phyloP scores from a whole-genome alignment of 257 asterid genomes.

The Nicotiana otophora region DNA sequence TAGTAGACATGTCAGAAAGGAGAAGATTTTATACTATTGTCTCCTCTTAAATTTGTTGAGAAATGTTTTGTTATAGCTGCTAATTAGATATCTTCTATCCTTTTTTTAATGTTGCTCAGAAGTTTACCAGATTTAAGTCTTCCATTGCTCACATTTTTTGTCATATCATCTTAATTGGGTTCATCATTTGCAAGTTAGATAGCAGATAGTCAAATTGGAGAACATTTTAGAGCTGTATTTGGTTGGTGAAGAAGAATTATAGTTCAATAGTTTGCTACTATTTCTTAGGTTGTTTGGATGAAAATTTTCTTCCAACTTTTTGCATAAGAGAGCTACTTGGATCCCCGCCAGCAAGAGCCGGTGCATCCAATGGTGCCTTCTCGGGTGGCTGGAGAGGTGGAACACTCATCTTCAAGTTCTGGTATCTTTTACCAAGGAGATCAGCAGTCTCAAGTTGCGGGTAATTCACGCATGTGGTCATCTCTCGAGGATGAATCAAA shows the following conservation, averaged over 20 bases:
- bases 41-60: too few species aligned
- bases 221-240: neutral
- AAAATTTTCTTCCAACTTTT: neutral
- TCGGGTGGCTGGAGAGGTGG: constrained; percentile 64
- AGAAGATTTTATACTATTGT: too few species aligned
- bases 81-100: too few species aligned
- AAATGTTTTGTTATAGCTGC: too few species aligned
- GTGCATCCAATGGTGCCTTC: constrained; percentile 63
- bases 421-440: constrained; percentile 82
- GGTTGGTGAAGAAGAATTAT: neutral
- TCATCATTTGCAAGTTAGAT: too few species aligned
- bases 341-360: constrained; percentile 25
- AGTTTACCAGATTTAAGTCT: too few species aligned
- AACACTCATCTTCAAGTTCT: constrained; percentile 77
- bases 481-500: constrained; percentile 61
- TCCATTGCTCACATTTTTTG: too few species aligned
- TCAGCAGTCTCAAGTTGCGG: constrained; percentile 56
- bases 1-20: too few species aligned
- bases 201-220: too few species aligned
- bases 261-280: neutral
- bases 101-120: too few species aligned
- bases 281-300: neutral
- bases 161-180: neutral
- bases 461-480: constrained; percentile 63
- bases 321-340: constrained; percentile 25